Base-by-base conservation (phyloP, 2,329 filamentous ascomycete genomes). In the Epichloe elymi region DNA sequence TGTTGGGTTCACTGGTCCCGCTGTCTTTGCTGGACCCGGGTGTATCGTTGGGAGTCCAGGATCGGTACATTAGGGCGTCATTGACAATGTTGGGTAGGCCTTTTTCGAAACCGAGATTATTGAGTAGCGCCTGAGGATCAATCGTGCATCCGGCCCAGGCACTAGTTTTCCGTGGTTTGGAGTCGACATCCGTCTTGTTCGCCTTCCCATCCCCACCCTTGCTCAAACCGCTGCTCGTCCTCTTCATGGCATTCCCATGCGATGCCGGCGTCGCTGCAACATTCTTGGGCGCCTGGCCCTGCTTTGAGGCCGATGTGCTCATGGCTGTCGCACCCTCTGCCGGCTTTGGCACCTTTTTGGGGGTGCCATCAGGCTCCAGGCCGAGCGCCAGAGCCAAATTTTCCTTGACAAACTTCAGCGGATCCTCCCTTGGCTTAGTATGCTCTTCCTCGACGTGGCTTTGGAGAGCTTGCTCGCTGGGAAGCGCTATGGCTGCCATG, bases 21-120 rank as follows among this genome's bases (percentile, higher is more conserved):
- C 74, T 75, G 51, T 83, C 79, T 61, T 82, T 80, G 63, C 71
- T 78, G 2, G 79, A 83, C 56, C 82, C 80, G 0, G 80, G 80
- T 7, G 80, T 83, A 59, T 83, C 78, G 53, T 81, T 79, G 0
- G 79, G 79, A 23, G 79, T 79, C 51, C 76, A 66, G 1, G 75
- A 72, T 19, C 74, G 73, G 58, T 79, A 80, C 8, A 76, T 66
- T 50, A 65, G 70, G 60, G 76, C 71, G 54, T 82, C 76, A 12
- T 70, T 70, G 50, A 79, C 73, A 2, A 75, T 69, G 17, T 73
- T 78, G 51, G 58, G 61, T 46, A 67, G 54, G 14, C 66, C 61
- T 40, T 60, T 61, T 41, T 67, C 65, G 19, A 66, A 59, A 0
- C 65, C 65, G 7, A 69, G 57, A 48, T 65, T 64, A 50, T 56